These are phyloP conservation scores for Talaromyces funiculosus DNA, from an alignment of 2,329 filamentous ascomycete species.

Conservation along the genomic window DNA sequence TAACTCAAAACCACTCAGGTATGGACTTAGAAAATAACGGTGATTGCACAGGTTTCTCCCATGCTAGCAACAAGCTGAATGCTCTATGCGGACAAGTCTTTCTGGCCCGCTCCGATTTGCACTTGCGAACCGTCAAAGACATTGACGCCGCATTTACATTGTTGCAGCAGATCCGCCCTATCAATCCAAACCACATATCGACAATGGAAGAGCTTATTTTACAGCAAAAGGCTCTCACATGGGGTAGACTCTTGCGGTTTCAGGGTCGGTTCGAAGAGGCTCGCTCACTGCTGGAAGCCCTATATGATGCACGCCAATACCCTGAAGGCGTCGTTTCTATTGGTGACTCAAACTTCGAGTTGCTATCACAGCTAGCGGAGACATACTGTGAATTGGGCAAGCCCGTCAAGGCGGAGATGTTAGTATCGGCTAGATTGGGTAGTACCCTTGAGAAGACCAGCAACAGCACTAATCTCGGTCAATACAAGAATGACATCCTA, in stretches of 20 bases:
- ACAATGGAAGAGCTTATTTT: conserved; percentile 11
- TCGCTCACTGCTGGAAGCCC: conserved; percentile 1
- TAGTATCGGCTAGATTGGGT: not conserved
- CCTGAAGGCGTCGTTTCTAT: conserved; percentile 2
- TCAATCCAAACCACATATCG: not conserved
- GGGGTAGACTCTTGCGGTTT: conserved; percentile 1
- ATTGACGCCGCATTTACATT: not conserved
- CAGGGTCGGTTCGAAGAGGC: conserved; percentile 9
- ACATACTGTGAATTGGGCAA: conserved; percentile 3
- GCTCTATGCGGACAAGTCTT: conserved; percentile 1
- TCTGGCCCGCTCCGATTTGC: not conserved
- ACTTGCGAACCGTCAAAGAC: not conserved
- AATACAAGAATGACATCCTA: not conserved
- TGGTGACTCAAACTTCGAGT: not conserved
- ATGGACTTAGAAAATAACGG: not conserved
- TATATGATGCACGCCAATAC: conserved; percentile 1
- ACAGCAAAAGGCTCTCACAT: conserved; percentile 1
- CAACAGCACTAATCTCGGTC: not conserved
- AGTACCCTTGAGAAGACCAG: not conserved
- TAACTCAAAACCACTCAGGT: not conserved
- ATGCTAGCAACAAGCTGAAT: not conserved
- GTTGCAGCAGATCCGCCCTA: not conserved
- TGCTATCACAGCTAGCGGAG: conserved; percentile 4
- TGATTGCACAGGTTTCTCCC: not conserved
- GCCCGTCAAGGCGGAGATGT: not conserved